Percentiles rank a stretch among this genome's conserved stretches.
Conservation (phyloP, 2,329 filamentous ascomycete genomes). For the Colletotrichum scovillei region DNA sequence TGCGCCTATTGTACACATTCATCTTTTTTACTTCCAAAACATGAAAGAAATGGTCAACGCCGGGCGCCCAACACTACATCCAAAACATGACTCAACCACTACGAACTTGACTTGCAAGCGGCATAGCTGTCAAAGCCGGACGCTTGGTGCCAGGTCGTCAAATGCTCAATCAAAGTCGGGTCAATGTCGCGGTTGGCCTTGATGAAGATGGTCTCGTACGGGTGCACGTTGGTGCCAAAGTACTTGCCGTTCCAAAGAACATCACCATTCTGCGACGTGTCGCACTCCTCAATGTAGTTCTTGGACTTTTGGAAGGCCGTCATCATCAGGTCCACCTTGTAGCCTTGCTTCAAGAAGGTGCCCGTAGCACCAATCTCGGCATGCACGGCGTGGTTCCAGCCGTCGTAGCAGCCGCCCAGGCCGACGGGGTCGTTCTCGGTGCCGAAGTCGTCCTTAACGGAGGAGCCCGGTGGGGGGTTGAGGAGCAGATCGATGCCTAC, state of each 20-base stretch:
- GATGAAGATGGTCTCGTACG: constrained; percentile 52
- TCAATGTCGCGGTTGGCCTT: constrained; percentile 48
- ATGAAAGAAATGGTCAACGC: neutral
- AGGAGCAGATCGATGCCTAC: constrained; percentile 50
- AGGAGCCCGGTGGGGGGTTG: constrained; percentile 39
- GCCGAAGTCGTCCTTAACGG: constrained; percentile 41
- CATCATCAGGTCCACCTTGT: constrained; percentile 49
- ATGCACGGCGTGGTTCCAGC: constrained; percentile 41
- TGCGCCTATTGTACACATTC: neutral
- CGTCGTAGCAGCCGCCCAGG: constrained; percentile 44
- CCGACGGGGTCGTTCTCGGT: constrained; percentile 40
- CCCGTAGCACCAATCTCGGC: constrained; percentile 46
- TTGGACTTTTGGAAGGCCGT: constrained; percentile 41
- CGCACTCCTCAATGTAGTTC: constrained; percentile 31
- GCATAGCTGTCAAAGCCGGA: constrained; percentile 42
- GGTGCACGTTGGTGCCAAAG: constrained; percentile 48
- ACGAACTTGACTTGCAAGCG: constrained; percentile 28
- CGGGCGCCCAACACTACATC: neutral
- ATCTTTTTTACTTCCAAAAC: neutral
- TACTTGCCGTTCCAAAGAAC: constrained; percentile 43
- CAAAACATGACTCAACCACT: neutral
- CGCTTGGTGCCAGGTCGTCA: constrained; percentile 46
- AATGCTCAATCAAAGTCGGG: constrained; percentile 39
- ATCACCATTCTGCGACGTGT: constrained; percentile 39
- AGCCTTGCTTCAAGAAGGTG: constrained; percentile 44